These are phyloP conservation scores for Haplosporangium sp. DNA, from an alignment of 371 early-diverging fungal species.

Conservation along the genomic window DNA sequence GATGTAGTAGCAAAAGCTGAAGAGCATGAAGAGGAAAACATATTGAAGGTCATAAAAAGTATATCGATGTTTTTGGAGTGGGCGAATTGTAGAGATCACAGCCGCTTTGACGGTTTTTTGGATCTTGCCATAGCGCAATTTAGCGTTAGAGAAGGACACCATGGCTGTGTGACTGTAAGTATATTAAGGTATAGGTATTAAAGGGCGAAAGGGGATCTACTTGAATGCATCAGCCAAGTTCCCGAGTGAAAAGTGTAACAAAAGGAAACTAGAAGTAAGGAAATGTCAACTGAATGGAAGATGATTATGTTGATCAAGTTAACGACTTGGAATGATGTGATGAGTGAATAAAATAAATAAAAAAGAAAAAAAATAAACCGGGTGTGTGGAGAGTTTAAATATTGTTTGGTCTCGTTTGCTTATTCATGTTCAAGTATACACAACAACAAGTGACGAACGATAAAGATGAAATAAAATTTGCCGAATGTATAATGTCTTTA, in stretches of 20 bases:
- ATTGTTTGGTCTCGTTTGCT: too few species aligned
- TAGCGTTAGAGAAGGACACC: conserved; percentile 37
- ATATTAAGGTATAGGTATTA: conserved; percentile 4
- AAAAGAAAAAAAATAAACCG: too few species aligned
- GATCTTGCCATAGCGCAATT: conserved; percentile 36
- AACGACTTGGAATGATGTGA: background rate
- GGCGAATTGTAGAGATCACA: conserved; percentile 34
- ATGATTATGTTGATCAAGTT: background rate
- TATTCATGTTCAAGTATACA: too few species aligned
- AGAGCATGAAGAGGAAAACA: conserved; percentile 49
- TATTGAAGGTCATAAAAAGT: conserved; percentile 57
- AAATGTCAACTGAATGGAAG: background rate
- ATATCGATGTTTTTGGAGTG: conserved; percentile 44
- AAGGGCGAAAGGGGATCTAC: background rate
- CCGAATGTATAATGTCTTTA: too few species aligned
- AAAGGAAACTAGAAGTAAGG: background rate
- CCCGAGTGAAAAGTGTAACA: background rate
- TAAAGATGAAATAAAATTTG: too few species aligned
- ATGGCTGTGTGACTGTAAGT: conserved; percentile 3
- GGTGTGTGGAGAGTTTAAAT: too few species aligned
- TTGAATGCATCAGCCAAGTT: conserved; percentile 4
- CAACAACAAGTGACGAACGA: too few species aligned
- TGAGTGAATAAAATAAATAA: background rate
- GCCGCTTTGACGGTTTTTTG: conserved; percentile 25
- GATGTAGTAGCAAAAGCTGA: conserved; percentile 54